A percentile compares a stretch with the other conserved stretches of the same genome.
phyloP scores from a whole-genome alignment of 2,329 filamentous ascomycete species.

The Bipolaris victoriae region DNA sequence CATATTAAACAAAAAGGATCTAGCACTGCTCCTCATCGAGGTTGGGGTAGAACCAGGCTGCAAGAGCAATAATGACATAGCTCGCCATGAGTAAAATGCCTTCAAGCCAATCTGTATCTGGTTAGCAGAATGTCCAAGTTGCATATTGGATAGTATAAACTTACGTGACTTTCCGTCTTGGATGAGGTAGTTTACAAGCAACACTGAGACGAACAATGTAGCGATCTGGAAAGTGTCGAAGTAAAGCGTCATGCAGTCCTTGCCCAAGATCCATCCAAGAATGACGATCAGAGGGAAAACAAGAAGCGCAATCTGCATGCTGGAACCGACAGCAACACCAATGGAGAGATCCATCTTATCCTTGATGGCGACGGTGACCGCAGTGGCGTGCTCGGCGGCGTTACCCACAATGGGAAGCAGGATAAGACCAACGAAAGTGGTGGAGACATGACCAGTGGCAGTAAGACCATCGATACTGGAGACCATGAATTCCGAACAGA shows the following conservation, averaged over 20 bases:
- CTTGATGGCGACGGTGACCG: slow-evolving; percentile 66
- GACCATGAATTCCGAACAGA: slow-evolving; percentile 74
- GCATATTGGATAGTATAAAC: slow-evolving; percentile 8
- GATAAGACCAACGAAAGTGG: slow-evolving; percentile 68
- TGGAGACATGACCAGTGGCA: slow-evolving; percentile 55
- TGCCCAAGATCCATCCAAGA: slow-evolving; percentile 66
- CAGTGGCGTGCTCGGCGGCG: slow-evolving; percentile 69
- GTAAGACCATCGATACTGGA: slow-evolving; percentile 64
- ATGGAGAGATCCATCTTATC: slow-evolving; percentile 74
- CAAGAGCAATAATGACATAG: slow-evolving; percentile 67
- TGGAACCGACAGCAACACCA: slow-evolving; percentile 69
- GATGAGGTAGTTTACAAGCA: slow-evolving; percentile 68
- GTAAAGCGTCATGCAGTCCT: slow-evolving; percentile 72
- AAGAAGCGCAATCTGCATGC: slow-evolving; percentile 69
- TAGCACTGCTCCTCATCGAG: slow-evolving; percentile 26
- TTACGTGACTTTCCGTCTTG: slow-evolving; percentile 62
- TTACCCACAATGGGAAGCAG: slow-evolving; percentile 70
- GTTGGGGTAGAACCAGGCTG: slow-evolving; percentile 60
- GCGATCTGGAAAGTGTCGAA: slow-evolving; percentile 90
- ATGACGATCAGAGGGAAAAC: slow-evolving; percentile 67
- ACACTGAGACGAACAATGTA: slow-evolving; percentile 62
- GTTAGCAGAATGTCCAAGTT: slow-evolving; percentile 23
- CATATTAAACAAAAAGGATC: background rate
- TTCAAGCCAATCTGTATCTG: slow-evolving; percentile 61
- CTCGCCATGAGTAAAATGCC: slow-evolving; percentile 65